phyloP scores from a whole-genome alignment of 129 eudicot genomes.

The Chrysanthemum lavandulifolium region DNA sequence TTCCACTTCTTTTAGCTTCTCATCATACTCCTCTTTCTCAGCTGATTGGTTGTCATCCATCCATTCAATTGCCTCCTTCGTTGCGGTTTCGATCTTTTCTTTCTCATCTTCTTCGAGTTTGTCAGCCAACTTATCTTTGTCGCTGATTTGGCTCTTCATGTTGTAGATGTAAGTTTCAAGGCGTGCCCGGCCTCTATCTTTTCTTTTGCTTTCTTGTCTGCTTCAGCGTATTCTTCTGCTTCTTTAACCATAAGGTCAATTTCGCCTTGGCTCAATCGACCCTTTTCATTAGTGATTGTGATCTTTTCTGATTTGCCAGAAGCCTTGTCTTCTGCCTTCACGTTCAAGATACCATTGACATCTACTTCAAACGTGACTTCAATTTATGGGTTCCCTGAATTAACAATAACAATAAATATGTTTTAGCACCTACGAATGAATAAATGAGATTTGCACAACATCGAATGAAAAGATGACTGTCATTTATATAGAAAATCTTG shows the following conservation, averaged over 20 bases:
- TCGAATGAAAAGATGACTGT: no score
- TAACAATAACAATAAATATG: not conserved
- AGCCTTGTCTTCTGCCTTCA: constrained; percentile 57
- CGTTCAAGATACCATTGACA: constrained; percentile 59
- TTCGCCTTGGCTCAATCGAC: constrained; percentile 62
- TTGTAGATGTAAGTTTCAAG: constrained; percentile 54
- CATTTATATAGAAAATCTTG: no score
- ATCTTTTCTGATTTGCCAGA: constrained; percentile 58
- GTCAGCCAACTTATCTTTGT: constrained; percentile 58
- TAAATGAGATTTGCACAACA: no score
- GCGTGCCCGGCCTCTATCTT: constrained; percentile 52
- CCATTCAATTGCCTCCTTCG: constrained; percentile 59
- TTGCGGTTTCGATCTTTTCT: constrained; percentile 44
- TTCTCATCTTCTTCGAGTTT: constrained; percentile 54
- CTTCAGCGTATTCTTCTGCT: constrained; percentile 62
- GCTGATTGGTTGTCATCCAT: constrained; percentile 55
- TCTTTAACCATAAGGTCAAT: constrained; percentile 54
- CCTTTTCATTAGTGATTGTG: constrained; percentile 57
- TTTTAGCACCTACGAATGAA: no score
- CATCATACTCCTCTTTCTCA: constrained; percentile 58
- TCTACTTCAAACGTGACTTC: constrained; percentile 66
- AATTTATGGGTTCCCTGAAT: constrained; percentile 49
- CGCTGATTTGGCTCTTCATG: constrained; percentile 58
- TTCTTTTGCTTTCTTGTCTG: constrained; percentile 59
- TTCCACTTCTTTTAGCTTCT: constrained; percentile 60